Conservation (phyloP, 2,329 filamentous ascomycete genomes). For the Botryotinia calthae region DNA sequence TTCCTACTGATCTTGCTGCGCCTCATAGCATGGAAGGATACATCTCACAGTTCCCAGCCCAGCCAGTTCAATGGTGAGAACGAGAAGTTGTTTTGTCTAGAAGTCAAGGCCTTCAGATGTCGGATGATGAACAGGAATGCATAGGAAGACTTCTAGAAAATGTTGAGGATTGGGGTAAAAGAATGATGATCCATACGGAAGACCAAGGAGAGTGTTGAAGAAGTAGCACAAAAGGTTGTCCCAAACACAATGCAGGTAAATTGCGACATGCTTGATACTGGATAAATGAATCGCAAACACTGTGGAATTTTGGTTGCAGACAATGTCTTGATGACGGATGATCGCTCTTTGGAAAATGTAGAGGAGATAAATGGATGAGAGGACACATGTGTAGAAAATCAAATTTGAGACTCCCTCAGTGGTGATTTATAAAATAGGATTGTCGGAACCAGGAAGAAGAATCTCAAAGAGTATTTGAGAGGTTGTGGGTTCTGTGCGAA, state of each 20-base stretch:
- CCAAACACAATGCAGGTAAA: not conserved
- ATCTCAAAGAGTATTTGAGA: not conserved
- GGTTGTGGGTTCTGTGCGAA: not conserved
- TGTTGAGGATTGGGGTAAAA: not conserved
- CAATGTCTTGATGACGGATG: not conserved
- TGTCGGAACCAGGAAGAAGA: not conserved
- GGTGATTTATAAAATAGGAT: not conserved
- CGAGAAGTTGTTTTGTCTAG: not conserved
- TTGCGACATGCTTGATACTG: not conserved
- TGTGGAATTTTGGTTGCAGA: not conserved
- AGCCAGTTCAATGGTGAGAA: not conserved
- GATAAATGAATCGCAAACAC: not conserved
- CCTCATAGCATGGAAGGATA: not conserved
- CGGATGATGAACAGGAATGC: not conserved
- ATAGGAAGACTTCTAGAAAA: not conserved
- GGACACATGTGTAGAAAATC: not conserved
- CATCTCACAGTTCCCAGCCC: not conserved
- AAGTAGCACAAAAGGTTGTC: not conserved
- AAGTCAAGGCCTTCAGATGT: not conserved
- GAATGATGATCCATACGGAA: not conserved
- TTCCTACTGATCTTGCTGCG: too few relatives aligned
- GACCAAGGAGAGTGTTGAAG: not conserved
- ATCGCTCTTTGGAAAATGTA: not conserved
- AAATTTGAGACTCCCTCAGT: not conserved
- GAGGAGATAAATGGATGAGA: not conserved